Conservation (phyloP, 2,329 filamentous ascomycete species). For the Zymoseptoria tritici region DNA sequence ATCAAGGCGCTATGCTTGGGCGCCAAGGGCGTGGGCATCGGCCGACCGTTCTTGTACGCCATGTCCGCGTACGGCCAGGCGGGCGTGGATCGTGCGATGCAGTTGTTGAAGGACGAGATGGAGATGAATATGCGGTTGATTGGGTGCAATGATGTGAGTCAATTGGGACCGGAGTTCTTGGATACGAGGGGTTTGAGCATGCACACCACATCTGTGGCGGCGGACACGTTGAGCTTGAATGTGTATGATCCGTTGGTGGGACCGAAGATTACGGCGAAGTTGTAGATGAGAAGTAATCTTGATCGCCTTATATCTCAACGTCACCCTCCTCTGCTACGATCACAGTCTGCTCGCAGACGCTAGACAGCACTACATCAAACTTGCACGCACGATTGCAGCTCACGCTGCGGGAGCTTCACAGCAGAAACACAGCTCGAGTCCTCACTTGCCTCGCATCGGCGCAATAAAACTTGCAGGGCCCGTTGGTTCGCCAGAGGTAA, state of each 20-base stretch:
- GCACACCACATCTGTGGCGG: conserved; percentile 52
- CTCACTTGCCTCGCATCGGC: too few species aligned
- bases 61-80: conserved; percentile 86
- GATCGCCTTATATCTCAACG: neutral
- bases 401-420: too few species aligned
- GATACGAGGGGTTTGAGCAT: conserved; percentile 64
- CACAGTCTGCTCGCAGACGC: too few species aligned
- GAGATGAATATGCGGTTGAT: conserved; percentile 98
- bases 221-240: conserved; percentile 52
- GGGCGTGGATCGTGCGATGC: conserved; percentile 88
- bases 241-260: conserved; percentile 48
- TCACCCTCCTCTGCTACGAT: too few species aligned
- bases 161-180: conserved; percentile 73
- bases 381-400: too few species aligned
- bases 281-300: conserved; percentile 9
- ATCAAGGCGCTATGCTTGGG: conserved; percentile 92
- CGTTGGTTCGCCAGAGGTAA: too few species aligned
- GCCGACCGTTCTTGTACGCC: conserved; percentile 88
- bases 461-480: too few species aligned
- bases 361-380: too few species aligned
- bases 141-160: conserved; percentile 64
- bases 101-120: conserved; percentile 69
- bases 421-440: too few species aligned
- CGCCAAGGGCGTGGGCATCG: conserved; percentile 87
- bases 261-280: conserved; percentile 27